A percentile compares a stretch with the other conserved stretches of the same genome.
Evolutionary conservation across 2,329 filamentous ascomycete species (phyloP).

Genomic region (Talaromyces marneffei): DNA sequence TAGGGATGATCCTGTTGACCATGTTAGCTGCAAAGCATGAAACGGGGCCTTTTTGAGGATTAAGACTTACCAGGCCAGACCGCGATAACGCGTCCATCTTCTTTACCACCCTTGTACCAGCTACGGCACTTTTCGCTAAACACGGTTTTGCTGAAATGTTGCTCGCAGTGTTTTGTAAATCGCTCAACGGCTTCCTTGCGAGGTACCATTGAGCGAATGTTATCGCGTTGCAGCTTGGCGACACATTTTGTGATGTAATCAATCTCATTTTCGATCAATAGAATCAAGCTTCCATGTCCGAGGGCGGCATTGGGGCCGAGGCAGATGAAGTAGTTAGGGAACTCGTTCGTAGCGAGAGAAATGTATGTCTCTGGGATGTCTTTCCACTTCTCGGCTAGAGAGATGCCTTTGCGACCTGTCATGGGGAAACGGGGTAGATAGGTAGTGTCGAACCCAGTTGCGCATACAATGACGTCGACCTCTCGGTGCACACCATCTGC

Average conservation of each 20-base stretch:
- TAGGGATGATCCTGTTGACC: conserved; percentile 15
- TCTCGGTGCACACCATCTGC: conserved; percentile 17
- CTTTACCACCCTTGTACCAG: conserved; percentile 19
- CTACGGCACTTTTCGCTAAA: conserved; percentile 10
- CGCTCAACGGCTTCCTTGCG: conserved; percentile 9
- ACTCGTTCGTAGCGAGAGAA: conserved; percentile 41
- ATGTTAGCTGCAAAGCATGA: background rate
- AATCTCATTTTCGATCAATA: conserved; percentile 9
- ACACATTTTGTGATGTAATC: conserved; percentile 13
- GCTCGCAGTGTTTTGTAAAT: conserved; percentile 10
- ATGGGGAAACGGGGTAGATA: conserved; percentile 44
- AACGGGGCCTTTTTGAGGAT: background rate
- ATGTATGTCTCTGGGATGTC: conserved; percentile 40
- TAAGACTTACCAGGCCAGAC: conserved; percentile 21
- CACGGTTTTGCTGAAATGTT: conserved; percentile 10
- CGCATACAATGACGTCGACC: conserved; percentile 29
- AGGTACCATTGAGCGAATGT: conserved; percentile 20
- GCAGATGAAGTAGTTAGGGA: conserved; percentile 43
- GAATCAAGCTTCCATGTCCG: conserved; percentile 30
- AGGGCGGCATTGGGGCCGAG: conserved; percentile 32
- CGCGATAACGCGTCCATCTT: conserved; percentile 19
- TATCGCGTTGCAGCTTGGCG: conserved; percentile 11
- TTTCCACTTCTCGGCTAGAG: conserved; percentile 43
- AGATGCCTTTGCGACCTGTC: conserved; percentile 31
- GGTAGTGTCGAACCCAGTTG: conserved; percentile 36